phyloP scores from a whole-genome alignment of 352 stramenopile species.

The Globisporangium mamillatum region DNA sequence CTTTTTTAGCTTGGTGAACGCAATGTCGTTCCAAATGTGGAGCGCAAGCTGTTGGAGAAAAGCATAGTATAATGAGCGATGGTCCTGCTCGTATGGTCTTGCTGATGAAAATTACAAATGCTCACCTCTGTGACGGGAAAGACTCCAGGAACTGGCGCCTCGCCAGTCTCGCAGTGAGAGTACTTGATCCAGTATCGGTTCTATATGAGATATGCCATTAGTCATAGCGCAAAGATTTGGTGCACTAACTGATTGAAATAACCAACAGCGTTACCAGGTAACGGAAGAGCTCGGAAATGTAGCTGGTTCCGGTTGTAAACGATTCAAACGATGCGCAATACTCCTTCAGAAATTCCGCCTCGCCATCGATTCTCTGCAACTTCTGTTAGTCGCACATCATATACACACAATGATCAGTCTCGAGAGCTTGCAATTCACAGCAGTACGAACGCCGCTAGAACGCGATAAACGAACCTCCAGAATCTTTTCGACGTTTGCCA shows the following conservation, averaged over 20 bases:
- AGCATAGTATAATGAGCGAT: neutral
- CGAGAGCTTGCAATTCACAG: neutral
- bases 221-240: neutral
- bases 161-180: conserved; percentile 80
- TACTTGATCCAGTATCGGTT: conserved; percentile 89
- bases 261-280: conserved; percentile 46
- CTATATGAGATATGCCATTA: conserved; percentile 17
- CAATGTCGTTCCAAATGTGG: conserved; percentile 84
- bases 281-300: conserved; percentile 82
- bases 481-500: conserved; percentile 64
- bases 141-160: conserved; percentile 78
- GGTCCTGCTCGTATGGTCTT: neutral
- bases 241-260: neutral
- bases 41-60: conserved; percentile 53
- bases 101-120: neutral
- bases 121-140: conserved; percentile 80
- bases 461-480: conserved; percentile 31
- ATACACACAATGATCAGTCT: neutral
- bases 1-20: conserved; percentile 68
- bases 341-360: conserved; percentile 60
- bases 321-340: conserved; percentile 73
- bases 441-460: neutral
- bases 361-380: conserved; percentile 51
- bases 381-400: conserved; percentile 24
- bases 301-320: conserved; percentile 70